These are phyloP conservation scores for Colletotrichum coccodes DNA, from an alignment of 2,329 filamentous ascomycete genomes.

Conservation along the genomic window DNA sequence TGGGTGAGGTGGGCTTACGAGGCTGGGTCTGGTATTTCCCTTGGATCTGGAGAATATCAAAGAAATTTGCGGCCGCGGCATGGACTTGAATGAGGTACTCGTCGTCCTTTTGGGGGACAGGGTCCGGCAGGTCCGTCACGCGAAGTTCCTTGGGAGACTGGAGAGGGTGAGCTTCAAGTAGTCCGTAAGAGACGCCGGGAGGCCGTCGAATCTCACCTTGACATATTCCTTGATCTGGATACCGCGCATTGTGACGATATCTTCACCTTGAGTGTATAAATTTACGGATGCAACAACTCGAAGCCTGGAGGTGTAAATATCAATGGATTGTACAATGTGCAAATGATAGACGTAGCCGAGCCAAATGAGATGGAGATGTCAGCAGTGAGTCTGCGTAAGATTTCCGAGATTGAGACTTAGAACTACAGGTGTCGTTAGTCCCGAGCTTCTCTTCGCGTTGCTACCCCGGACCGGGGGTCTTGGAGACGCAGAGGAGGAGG, in stretches of 20 bases:
- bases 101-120: slow-evolving; percentile 72
- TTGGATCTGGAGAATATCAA: slow-evolving; percentile 93
- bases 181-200: neutral
- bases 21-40: slow-evolving; percentile 97
- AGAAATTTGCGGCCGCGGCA: slow-evolving; percentile 93
- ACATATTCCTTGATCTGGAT: slow-evolving; percentile 81
- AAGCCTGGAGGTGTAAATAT: neutral
- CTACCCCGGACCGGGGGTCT: slow-evolving; percentile 23
- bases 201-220: slow-evolving; percentile 60
- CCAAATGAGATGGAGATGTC: neutral
- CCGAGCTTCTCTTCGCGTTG: slow-evolving; percentile 18
- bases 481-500: slow-evolving; percentile 14
- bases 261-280: neutral
- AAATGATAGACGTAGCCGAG: neutral
- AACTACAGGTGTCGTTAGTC: slow-evolving; percentile 5
- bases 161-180: neutral
- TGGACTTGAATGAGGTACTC: slow-evolving; percentile 91
- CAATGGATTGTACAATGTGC: neutral
- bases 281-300: neutral
- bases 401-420: neutral
- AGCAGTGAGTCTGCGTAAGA: neutral
- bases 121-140: slow-evolving; percentile 80
- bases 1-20: slow-evolving; percentile 51
- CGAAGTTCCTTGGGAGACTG: slow-evolving; percentile 83
- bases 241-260: slow-evolving; percentile 70